These are phyloP conservation scores for Penicillium psychrosexuale DNA, from an alignment of 2,329 filamentous ascomycete species.

Conservation along the genomic window DNA sequence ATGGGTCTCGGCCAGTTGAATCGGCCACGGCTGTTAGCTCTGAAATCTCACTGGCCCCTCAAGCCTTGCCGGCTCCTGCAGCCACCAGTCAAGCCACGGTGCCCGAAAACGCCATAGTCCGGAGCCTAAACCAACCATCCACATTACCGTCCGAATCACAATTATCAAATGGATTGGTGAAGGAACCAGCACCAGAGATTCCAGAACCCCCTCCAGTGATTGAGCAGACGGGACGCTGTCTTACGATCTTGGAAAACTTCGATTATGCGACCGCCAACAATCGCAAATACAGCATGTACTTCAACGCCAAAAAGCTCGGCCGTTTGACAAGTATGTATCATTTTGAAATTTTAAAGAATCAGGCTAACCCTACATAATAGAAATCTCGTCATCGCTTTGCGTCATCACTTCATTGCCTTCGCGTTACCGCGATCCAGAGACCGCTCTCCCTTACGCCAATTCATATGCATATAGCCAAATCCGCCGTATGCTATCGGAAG, in stretches of 20 bases:
- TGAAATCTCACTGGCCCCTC: not conserved
- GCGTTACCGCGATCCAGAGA: slow-evolving; percentile 79
- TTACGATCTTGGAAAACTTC: slow-evolving; percentile 59
- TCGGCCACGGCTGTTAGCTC: not conserved
- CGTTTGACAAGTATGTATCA: slow-evolving; percentile 46
- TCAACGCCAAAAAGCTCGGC: slow-evolving; percentile 50
- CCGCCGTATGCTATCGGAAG: slow-evolving; percentile 66
- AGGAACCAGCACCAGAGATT: slow-evolving; percentile 24
- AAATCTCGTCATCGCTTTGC: slow-evolving; percentile 58
- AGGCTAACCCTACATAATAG: slow-evolving; percentile 26
- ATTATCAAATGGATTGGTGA: slow-evolving; percentile 11
- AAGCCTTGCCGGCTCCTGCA: not conserved
- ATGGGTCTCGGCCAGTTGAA: not conserved
- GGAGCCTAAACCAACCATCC: slow-evolving; percentile 16
- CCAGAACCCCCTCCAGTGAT: slow-evolving; percentile 39
- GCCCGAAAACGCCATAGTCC: slow-evolving; percentile 4
- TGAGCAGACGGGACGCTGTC: slow-evolving; percentile 54
- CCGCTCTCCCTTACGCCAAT: slow-evolving; percentile 77
- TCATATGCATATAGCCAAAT: slow-evolving; percentile 74
- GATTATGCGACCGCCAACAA: slow-evolving; percentile 55
- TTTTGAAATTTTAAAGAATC: not conserved
- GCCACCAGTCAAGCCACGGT: slow-evolving; percentile 5
- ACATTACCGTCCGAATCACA: slow-evolving; percentile 3
- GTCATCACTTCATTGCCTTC: slow-evolving; percentile 80
- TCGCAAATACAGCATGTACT: slow-evolving; percentile 55